A percentile compares a stretch with the other conserved stretches of the same genome.
These are phyloP conservation scores for Raphidocelis subcapitata DNA, from an alignment of 139 green algal species.

Conservation along the genomic window DNA sequence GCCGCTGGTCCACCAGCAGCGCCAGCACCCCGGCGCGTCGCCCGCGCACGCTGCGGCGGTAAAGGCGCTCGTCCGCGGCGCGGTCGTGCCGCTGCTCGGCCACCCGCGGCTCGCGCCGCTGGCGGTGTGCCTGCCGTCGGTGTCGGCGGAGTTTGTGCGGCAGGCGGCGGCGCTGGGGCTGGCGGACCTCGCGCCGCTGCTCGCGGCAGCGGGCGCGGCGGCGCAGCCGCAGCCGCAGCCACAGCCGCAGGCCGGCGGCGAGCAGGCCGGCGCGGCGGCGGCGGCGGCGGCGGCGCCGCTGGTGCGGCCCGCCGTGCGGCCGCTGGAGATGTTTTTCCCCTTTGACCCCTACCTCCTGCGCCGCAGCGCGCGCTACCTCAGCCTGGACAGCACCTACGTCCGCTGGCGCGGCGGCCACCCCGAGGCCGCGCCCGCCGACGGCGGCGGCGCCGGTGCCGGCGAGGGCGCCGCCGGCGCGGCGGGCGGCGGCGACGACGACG, in stretches of 20 bases:
- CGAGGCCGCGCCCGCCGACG: neutral
- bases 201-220: slow-evolving; percentile 5
- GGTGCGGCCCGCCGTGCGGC: slow-evolving; percentile 32
- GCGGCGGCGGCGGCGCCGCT: neutral
- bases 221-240: neutral
- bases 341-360: slow-evolving; percentile 93
- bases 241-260: no score
- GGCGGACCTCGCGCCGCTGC: slow-evolving; percentile 30
- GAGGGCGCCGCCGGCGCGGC: no score
- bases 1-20: slow-evolving; percentile 42
- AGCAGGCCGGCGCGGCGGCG: slow-evolving; percentile 7
- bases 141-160: slow-evolving; percentile 65
- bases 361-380: slow-evolving; percentile 57
- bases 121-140: slow-evolving; percentile 57
- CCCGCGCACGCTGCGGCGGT: slow-evolving; percentile 35
- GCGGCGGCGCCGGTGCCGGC: neutral
- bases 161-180: slow-evolving; percentile 49
- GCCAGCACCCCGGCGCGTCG: slow-evolving; percentile 20
- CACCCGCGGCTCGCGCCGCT: slow-evolving; percentile 68
- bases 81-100: slow-evolving; percentile 55
- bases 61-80: slow-evolving; percentile 43
- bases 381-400: slow-evolving; percentile 58
- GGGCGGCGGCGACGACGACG: neutral
- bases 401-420: slow-evolving; percentile 47
- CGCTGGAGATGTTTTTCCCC: slow-evolving; percentile 93